phyloP scores from a whole-genome alignment of 176 grass and related monocot species.

The Neostapfia colusana region DNA sequence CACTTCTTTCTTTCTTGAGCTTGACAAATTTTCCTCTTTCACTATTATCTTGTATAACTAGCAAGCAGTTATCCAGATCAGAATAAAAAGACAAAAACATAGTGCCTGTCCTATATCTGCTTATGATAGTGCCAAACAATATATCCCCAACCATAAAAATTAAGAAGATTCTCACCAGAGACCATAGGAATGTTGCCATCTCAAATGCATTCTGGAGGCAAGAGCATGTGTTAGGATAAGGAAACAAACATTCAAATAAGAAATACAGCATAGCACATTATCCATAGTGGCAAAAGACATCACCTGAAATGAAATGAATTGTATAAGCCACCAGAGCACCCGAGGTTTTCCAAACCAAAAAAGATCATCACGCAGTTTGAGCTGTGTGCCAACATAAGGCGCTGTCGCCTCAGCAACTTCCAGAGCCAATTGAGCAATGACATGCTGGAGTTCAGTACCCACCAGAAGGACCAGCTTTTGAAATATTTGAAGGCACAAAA shows the following conservation, averaged over 20 bases:
- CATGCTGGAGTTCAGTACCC: slow-evolving; percentile 84
- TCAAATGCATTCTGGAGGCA: slow-evolving; percentile 92
- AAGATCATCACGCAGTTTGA: slow-evolving; percentile 91
- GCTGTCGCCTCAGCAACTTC: slow-evolving; percentile 75
- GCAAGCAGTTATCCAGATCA: slow-evolving; percentile 24
- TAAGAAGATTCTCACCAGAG: slow-evolving; percentile 62
- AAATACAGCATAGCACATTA: slow-evolving; percentile 29
- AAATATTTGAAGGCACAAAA: slow-evolving; percentile 3
- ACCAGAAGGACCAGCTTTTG: slow-evolving; percentile 78
- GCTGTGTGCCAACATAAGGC: slow-evolving; percentile 68
- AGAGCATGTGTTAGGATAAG: slow-evolving; percentile 29
- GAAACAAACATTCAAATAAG: slow-evolving; percentile 10
- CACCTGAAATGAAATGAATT: slow-evolving; percentile 99
- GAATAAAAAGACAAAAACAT: background rate
- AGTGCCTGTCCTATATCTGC: slow-evolving; percentile 2
- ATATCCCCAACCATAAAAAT: no score
- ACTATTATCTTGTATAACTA: background rate
- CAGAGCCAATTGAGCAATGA: slow-evolving; percentile 76
- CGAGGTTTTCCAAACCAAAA: slow-evolving; percentile 96
- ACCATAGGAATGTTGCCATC: slow-evolving; percentile 99
- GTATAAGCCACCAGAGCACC: slow-evolving; percentile 91
- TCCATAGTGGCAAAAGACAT: slow-evolving; percentile 20
- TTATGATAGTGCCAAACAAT: slow-evolving; percentile 13
- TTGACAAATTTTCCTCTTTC: background rate
- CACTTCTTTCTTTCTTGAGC: background rate